Evolutionary conservation across 257 asterid species (phyloP), one percentile per base, ranked within the genome.

Genomic region (Gentiana straminea): DNA sequence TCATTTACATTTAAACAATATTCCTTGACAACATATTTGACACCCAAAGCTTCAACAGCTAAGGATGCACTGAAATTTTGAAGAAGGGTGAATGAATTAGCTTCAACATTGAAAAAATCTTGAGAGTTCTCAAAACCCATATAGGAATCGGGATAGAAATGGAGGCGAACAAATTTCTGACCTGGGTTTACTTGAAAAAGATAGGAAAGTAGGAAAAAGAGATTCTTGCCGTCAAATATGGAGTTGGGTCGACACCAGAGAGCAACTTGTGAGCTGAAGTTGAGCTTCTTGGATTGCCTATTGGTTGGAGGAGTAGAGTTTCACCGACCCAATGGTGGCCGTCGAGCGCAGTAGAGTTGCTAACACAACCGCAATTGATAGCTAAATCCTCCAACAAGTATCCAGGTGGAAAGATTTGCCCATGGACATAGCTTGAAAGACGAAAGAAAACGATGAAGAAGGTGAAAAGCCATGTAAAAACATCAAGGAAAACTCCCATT

Each of bases 111-210:
- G 54, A 70, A 70, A 61, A 61, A 13, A 38, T 59, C 56, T 5
- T 11, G 5, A 32, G 60, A 64, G 11, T 55, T 55, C 8, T 41
- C 45, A 45, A 64, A 70, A n/a, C 70, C 64, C 5, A 9, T 50
- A 52, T 64, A 55, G 1, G 49, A 32, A 34, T 59, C 43, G 13
- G 71, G 75, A 51, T 59, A 43, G 46, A 70, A 64, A 50, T 70
- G 75, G 7, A 70, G 12, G 15, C 67, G 70, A 35, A 70, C 41
- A 59, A 64, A 50, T 33, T 64, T 70, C 55, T 54, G 68, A 55
- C 68, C 68, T 37, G 58, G 65, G 7, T 39, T 61, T 32, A 57
- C 52, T 24, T 43, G 36, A 39, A 68, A 68, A 24, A 35, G 11
- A 10, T 62, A 68, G 47, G 10, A 34, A 62, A 68, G 55, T 57